Conservation (phyloP, 2,329 filamentous ascomycete genomes). For the Aspergillus fijiensis region DNA sequence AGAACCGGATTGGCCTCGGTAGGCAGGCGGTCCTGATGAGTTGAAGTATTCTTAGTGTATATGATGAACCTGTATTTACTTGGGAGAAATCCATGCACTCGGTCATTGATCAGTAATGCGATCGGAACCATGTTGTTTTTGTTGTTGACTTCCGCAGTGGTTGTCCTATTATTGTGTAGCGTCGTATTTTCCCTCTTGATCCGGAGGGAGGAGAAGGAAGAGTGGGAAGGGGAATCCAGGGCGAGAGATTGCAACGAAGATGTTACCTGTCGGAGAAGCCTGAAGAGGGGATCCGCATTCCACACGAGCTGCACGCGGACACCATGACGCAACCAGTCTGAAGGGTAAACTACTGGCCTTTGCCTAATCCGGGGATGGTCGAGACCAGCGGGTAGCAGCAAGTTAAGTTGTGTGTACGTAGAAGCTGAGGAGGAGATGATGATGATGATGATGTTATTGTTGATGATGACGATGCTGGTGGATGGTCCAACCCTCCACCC, state of each 20-base stretch:
- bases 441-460: too few species aligned
- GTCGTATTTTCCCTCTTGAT: not conserved
- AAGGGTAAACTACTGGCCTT: not conserved
- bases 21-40: not conserved
- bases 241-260: not conserved
- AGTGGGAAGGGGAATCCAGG: not conserved
- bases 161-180: not conserved
- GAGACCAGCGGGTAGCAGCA: not conserved
- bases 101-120: not conserved
- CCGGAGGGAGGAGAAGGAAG: not conserved
- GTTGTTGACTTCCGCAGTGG: not conserved
- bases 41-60: not conserved
- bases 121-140: not conserved
- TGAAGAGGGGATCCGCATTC: not conserved
- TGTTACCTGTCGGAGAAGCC: not conserved
- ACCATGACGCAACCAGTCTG: not conserved
- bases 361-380: not conserved
- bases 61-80: not conserved
- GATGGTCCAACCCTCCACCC: not conserved
- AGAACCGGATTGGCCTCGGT: not conserved
- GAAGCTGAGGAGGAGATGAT: not conserved
- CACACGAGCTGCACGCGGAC: not conserved
- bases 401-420: not conserved
- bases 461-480: not conserved
- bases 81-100: not conserved